Evolutionary conservation across 2,329 filamentous ascomycete genomes (phyloP), one percentile per base, ranked within the genome.

Genomic region (Talaromyces sp.): DNA sequence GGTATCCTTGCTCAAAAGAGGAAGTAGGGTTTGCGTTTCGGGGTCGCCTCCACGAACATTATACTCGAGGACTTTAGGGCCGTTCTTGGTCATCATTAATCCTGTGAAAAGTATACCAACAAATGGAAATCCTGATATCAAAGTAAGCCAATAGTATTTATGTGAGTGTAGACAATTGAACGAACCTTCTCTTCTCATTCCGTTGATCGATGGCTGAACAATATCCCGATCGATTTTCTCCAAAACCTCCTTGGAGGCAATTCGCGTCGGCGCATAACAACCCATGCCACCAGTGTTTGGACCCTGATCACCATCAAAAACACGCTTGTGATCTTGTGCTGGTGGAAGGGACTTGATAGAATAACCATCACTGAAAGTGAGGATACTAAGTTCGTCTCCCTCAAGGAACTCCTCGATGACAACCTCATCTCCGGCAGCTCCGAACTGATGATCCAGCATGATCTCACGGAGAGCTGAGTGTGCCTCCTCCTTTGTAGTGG

Each of bases 231-330:
- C 90, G 67, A 99, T 88, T 67, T 88, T 84, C 19, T 89, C 89
- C 19, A 95, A 85, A n/a, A 96, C 83, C 67, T 89, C 87, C 61
- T 88, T 86, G 0, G 89, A 90, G 35, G 90, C 89, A 71, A 93
- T 89, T 68, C 87, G 90, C 1, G 93, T 96, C n/a, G 91, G 91
- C 17, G 93, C 93, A 78, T 98, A 98, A 75, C 93, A 97, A 61
- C 95, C 95, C 95, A 98, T 98, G 47, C 95, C 95, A 66, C 94
- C 95, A 2, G 95, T 98, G 80, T 98, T 98, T 43, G 93, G 91
- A 1, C 95, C 95, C 59, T 87, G 85, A 75, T 98, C 94, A 63
- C 91, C 92, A 73, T 99, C 95, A 62, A 90, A 91, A 69, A 96
- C 93, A 68, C 93, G 87, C 85, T 99, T 98, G 83, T 99, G 95